Evolutionary conservation across 139 green algal genomes (phyloP).

Genomic region (Dunaliella primolecta): DNA sequence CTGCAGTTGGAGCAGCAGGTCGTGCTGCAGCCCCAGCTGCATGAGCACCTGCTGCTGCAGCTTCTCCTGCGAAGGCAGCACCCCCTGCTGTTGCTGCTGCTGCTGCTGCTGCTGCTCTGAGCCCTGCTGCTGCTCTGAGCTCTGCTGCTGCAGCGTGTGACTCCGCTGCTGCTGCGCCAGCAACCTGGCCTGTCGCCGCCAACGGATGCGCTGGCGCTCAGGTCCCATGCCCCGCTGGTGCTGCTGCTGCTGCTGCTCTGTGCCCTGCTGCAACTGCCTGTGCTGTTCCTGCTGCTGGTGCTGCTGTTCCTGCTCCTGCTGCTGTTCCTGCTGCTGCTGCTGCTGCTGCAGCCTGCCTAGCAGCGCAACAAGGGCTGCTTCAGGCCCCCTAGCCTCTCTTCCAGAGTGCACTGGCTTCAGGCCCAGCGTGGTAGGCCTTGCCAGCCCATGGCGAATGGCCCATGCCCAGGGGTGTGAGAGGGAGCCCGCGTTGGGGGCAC

Average conservation of each 20-base stretch:
- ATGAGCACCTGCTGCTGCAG: background rate
- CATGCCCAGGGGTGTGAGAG: background rate
- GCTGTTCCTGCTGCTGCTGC: conserved; percentile 15
- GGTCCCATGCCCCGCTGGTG: conserved; percentile 1
- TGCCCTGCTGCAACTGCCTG: conserved; percentile 4
- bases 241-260: conserved; percentile 9
- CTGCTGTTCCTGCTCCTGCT: background rate
- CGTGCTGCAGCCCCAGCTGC: background rate
- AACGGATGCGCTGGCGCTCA: background rate
- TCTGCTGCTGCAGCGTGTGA: background rate
- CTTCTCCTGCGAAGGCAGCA: background rate
- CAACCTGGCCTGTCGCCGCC: background rate
- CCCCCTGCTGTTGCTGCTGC: background rate
- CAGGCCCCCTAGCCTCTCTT: background rate
- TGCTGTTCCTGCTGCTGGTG: conserved; percentile 5
- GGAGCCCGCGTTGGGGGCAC: no score
- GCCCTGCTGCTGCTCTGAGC: no score
- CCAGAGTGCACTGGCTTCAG: background rate
- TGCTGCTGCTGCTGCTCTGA: background rate
- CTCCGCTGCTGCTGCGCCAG: background rate
- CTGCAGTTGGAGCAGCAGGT: conserved; percentile 5
- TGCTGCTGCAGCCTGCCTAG: background rate
- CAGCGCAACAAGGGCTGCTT: background rate
- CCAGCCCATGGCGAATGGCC: conserved; percentile 1
- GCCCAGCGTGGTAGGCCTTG: background rate